Percentiles rank a stretch among this genome's conserved stretches.
phyloP scores from a whole-genome alignment of 805 yeast species.

The Saccharomycopsis sp. region DNA sequence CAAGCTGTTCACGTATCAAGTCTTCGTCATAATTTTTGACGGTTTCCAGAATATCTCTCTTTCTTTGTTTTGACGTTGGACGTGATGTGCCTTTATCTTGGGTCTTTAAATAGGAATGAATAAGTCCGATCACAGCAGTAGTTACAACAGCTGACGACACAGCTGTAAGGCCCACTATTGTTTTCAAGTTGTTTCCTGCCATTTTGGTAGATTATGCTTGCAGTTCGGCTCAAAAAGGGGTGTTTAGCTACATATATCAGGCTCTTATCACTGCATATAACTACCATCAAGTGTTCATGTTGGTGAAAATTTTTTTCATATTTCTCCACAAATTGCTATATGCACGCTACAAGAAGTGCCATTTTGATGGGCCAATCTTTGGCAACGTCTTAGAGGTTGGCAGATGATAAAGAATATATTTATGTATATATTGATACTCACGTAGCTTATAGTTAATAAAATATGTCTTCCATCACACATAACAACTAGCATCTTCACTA shows the following conservation, averaged over 20 bases:
- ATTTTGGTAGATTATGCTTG: background rate
- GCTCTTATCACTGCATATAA: background rate
- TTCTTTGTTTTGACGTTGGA: background rate
- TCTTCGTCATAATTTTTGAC: slow-evolving; percentile 45
- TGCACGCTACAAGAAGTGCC: background rate
- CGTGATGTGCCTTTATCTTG: background rate
- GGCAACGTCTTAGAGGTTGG: too few relatives aligned
- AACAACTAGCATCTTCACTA: too few relatives aligned
- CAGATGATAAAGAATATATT: too few relatives aligned
- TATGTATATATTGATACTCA: too few relatives aligned
- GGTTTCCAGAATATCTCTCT: slow-evolving; percentile 2
- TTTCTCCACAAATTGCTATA: background rate
- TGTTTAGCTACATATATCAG: background rate
- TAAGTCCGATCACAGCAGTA: background rate
- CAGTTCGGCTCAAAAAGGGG: background rate
- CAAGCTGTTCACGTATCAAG: slow-evolving; percentile 83
- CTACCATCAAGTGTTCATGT: background rate
- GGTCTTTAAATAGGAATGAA: background rate
- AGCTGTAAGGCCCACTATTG: background rate
- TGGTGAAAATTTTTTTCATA: background rate
- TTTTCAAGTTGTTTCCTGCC: background rate
- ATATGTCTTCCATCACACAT: too few relatives aligned
- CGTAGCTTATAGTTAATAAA: too few relatives aligned
- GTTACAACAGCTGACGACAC: background rate
- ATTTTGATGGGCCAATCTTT: background rate